Percentiles rank a stretch among this genome's conserved stretches.
phyloP scores from a whole-genome alignment of 345 rosid genomes.

The Salix caprea region DNA sequence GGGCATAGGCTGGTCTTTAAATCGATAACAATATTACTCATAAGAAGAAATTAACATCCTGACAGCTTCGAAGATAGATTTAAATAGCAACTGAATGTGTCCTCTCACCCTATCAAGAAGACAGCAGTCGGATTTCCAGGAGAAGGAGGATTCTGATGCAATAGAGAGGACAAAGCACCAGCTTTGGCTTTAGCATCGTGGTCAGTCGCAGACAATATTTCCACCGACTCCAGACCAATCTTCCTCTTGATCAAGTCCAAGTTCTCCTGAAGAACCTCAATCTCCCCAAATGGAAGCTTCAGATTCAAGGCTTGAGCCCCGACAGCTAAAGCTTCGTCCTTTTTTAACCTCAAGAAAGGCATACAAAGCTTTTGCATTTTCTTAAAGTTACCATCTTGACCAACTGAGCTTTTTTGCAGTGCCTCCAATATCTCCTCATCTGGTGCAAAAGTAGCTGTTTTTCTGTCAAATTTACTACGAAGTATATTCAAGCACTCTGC shows the following conservation, averaged over 20 bases:
- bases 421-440: constrained; percentile 63
- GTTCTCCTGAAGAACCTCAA: constrained; percentile 69
- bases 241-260: constrained; percentile 75
- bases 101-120: constrained; percentile 45
- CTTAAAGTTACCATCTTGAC: constrained; percentile 56
- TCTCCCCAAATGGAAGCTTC: constrained; percentile 81
- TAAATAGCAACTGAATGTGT: neutral
- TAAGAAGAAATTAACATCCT: neutral
- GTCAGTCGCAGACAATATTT: constrained; percentile 46
- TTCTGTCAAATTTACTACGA: constrained; percentile 48
- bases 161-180: constrained; percentile 45
- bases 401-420: constrained; percentile 46
- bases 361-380: constrained; percentile 66
- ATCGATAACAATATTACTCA: neutral
- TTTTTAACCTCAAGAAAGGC: constrained; percentile 92
- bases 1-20: neutral
- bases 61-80: neutral
- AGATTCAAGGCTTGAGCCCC: constrained; percentile 74
- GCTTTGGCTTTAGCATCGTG: constrained; percentile 45
- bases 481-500: constrained; percentile 77
- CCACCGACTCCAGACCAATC: constrained; percentile 61
- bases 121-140: constrained; percentile 85
- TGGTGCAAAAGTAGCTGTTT: constrained; percentile 46
- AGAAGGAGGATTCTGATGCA: constrained; percentile 68
- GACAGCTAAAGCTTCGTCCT: constrained; percentile 60